Percentiles rank a stretch among this genome's conserved stretches.
Conservation (phyloP, 441 rosid genomes). For the Pelargonium australe region DNA sequence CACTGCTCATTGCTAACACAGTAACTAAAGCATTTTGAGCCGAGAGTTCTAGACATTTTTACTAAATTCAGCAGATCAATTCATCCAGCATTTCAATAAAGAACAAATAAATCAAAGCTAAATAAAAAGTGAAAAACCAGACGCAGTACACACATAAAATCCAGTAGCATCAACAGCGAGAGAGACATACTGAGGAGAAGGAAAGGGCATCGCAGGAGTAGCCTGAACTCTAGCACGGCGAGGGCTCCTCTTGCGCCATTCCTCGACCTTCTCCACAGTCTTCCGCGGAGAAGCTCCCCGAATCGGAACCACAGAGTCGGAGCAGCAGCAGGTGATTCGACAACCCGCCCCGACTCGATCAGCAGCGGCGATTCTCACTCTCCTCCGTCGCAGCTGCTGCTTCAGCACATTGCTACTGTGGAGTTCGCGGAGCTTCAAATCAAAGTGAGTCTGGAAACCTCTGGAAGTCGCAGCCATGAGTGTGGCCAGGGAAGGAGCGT, state of each 20-base stretch:
- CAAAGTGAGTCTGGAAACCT: background rate
- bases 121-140: background rate
- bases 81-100: background rate
- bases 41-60: background rate
- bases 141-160: background rate
- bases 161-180: background rate
- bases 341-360: conserved; percentile 9
- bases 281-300: conserved; percentile 11
- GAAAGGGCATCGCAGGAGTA: conserved; percentile 66
- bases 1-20: background rate
- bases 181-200: conserved; percentile 63
- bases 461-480: background rate
- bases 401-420: background rate
- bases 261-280: conserved; percentile 41
- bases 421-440: conserved; percentile 2
- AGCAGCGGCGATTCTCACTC: background rate
- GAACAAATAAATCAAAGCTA: background rate
- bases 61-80: background rate
- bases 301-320: conserved; percentile 53
- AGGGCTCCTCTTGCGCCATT: conserved; percentile 48
- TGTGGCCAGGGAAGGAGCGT: background rate
- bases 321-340: conserved; percentile 46
- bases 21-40: background rate
- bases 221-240: conserved; percentile 50
- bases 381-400: conserved; percentile 4